These are phyloP conservation scores for Atalantia buxifolia DNA, from an alignment of 345 rosid genomes.

Conservation along the genomic window DNA sequence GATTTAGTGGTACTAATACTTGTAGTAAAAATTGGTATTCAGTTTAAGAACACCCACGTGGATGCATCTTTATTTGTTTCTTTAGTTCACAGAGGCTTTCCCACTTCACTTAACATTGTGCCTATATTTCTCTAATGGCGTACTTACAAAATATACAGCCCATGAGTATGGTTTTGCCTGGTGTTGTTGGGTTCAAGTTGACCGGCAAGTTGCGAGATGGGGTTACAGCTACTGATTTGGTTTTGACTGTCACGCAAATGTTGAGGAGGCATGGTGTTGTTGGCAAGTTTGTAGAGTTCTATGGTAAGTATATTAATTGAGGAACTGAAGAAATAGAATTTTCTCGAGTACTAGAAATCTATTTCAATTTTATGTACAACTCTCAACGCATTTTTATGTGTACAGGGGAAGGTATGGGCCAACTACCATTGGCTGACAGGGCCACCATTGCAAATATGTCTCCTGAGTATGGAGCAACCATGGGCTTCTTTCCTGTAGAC, in stretches of 20 bases:
- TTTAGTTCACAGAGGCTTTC: background rate
- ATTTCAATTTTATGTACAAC: background rate
- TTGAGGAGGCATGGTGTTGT: constrained; percentile 93
- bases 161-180: constrained; percentile 96
- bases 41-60: background rate
- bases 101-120: background rate
- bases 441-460: constrained; percentile 96
- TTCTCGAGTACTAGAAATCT: background rate
- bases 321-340: background rate
- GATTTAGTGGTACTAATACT: background rate
- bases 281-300: constrained; percentile 86
- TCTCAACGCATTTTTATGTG: background rate
- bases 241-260: constrained; percentile 82
- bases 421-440: constrained; percentile 83
- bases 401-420: constrained; percentile 77
- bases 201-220: constrained; percentile 62
- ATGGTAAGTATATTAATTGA: constrained; percentile 40
- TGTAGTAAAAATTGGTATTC: background rate
- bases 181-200: constrained; percentile 82
- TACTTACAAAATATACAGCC: constrained; percentile 44
- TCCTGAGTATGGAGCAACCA: constrained; percentile 95
- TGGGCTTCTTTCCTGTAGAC: constrained; percentile 97
- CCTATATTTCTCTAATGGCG: constrained; percentile 17
- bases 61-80: background rate
- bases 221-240: constrained; percentile 93